These are phyloP conservation scores for Pyronema domesticum DNA, from an alignment of 495 filamentous ascomycete genomes.

Conservation along the genomic window DNA sequence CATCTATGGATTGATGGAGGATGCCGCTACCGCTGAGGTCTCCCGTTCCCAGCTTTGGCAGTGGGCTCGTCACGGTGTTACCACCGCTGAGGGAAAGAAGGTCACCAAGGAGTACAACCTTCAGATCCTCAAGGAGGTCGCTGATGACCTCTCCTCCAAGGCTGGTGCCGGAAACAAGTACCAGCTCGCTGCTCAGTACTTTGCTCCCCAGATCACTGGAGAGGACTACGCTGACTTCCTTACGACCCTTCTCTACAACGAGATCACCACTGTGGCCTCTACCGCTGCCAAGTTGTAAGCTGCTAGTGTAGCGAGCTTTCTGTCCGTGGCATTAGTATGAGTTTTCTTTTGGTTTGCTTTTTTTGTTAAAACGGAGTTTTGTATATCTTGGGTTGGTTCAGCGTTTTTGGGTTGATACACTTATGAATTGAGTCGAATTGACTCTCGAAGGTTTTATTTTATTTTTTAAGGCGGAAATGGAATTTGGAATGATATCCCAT, in stretches of 20 bases:
- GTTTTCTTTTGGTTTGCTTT: not conserved
- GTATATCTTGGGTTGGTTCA: not conserved
- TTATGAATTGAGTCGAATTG: no score
- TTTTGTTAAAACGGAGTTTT: not conserved
- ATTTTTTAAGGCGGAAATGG: no score
- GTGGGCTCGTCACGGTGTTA: slow-evolving; percentile 74
- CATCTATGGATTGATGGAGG: slow-evolving; percentile 99
- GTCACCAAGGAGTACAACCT: slow-evolving; percentile 84
- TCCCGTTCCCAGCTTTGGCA: slow-evolving; percentile 82
- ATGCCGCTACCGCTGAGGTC: slow-evolving; percentile 93
- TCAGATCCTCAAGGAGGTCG: slow-evolving; percentile 71
- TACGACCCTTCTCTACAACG: slow-evolving; percentile 85
- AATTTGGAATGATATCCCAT: no score
- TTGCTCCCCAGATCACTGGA: slow-evolving; percentile 78
- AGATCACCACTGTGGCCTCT: slow-evolving; percentile 68
- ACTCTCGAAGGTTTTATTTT: no score
- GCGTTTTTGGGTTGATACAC: no score
- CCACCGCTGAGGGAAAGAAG: slow-evolving; percentile 75
- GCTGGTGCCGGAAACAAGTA: slow-evolving; percentile 84
- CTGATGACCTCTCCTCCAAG: slow-evolving; percentile 53
- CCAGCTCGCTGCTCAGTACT: slow-evolving; percentile 78
- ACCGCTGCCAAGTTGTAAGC: slow-evolving; percentile 20
- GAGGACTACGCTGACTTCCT: slow-evolving; percentile 97
- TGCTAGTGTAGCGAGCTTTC: not conserved
- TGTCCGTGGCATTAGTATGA: not conserved